These are phyloP conservation scores for Cordia subcordata DNA, from an alignment of 257 asterid genomes.

Conservation along the genomic window DNA sequence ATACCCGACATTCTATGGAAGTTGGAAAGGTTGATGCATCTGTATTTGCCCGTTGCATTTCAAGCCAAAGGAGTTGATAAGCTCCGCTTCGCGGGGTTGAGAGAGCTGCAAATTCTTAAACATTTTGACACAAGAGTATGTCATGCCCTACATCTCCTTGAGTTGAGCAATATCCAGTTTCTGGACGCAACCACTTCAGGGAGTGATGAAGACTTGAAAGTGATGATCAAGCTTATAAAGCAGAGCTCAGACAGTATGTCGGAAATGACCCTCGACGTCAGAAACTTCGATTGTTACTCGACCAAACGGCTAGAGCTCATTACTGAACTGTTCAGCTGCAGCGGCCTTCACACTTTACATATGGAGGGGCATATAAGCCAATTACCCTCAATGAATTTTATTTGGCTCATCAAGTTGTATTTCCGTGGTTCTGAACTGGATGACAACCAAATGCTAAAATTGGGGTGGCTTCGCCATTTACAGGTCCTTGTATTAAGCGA, in stretches of 20 bases:
- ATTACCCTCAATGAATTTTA: not conserved
- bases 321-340: not conserved
- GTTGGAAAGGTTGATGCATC: slow-evolving; percentile 7
- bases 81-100: slow-evolving; percentile 12
- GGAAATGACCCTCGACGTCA: slow-evolving; percentile 6
- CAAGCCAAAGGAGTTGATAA: not conserved
- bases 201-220: not conserved
- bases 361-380: slow-evolving; percentile 4
- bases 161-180: slow-evolving; percentile 4
- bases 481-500: not conserved
- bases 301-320: not conserved
- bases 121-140: slow-evolving; percentile 17
- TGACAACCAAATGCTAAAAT: slow-evolving; percentile 5
- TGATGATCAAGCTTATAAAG: not conserved
- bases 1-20: slow-evolving; percentile 5
- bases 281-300: slow-evolving; percentile 14
- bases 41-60: slow-evolving; percentile 24
- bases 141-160: slow-evolving; percentile 1
- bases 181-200: slow-evolving; percentile 2
- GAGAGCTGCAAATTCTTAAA: slow-evolving; percentile 17
- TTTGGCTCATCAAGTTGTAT: not conserved
- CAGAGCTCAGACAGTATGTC: not conserved
- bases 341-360: slow-evolving; percentile 6
- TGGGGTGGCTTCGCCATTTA: slow-evolving; percentile 6
- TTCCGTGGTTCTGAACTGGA: slow-evolving; percentile 1